Evolutionary conservation across 176 grass and related monocot genomes (phyloP).

Genomic region (Microstegium vimineum): DNA sequence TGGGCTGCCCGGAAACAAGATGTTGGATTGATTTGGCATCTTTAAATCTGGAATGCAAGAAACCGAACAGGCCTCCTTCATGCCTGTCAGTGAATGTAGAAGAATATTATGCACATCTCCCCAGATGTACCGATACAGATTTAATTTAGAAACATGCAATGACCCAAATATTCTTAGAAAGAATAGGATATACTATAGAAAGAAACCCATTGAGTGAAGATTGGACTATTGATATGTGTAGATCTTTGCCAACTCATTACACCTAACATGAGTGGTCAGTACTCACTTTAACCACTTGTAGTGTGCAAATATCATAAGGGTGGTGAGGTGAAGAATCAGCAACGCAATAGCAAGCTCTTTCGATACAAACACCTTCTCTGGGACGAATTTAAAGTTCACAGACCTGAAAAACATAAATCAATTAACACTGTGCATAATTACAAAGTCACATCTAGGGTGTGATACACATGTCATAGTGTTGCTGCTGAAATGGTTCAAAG

Average conservation of each 20-base stretch:
- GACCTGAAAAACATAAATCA: conserved; percentile 55
- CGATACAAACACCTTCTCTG: conserved; percentile 85
- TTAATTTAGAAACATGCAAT: background rate
- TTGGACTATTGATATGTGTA: background rate
- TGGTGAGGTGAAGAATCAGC: conserved; percentile 76
- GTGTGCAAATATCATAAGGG: conserved; percentile 82
- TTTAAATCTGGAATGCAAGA: conserved; percentile 54
- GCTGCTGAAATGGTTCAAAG: conserved; percentile 5
- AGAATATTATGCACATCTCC: background rate
- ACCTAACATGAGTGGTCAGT: conserved; percentile 13
- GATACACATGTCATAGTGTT: conserved; percentile 20
- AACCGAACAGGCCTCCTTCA: conserved; percentile 60
- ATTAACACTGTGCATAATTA: conserved; percentile 9
- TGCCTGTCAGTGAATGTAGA: conserved; percentile 40
- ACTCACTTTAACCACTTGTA: conserved; percentile 92
- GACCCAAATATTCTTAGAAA: background rate
- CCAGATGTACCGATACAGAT: background rate
- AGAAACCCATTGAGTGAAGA: background rate
- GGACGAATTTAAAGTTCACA: conserved; percentile 96
- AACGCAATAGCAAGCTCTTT: conserved; percentile 76
- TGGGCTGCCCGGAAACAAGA: conserved; percentile 41
- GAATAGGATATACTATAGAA: background rate
- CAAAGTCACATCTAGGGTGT: background rate
- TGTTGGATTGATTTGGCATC: conserved; percentile 39
- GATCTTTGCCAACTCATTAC: conserved; percentile 3